These are phyloP conservation scores for Tolypocladium ovalisporum DNA, from an alignment of 2,329 filamentous ascomycete genomes.

Conservation along the genomic window DNA sequence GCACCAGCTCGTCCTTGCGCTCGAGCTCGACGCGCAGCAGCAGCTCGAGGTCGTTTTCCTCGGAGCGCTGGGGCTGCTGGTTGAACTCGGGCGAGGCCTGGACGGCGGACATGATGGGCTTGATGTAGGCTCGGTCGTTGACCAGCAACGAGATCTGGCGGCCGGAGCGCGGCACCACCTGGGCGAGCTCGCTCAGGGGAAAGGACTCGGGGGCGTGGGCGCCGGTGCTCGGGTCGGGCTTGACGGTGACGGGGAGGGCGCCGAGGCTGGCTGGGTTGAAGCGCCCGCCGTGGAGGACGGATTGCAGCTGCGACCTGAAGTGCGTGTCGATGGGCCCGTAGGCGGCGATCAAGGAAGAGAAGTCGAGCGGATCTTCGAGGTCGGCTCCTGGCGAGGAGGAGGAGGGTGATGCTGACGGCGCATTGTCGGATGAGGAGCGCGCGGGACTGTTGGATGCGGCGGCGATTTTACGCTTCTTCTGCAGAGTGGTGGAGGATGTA, in stretches of 20 bases:
- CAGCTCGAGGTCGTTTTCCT: slow-evolving; percentile 50
- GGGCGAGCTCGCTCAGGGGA: slow-evolving; percentile 43
- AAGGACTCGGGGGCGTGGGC: slow-evolving; percentile 17
- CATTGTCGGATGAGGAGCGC: slow-evolving; percentile 7
- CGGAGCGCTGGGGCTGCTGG: slow-evolving; percentile 47
- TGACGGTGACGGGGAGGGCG: slow-evolving; percentile 29
- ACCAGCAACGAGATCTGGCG: slow-evolving; percentile 30
- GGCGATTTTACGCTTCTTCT: slow-evolving; percentile 29
- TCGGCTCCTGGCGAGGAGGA: slow-evolving; percentile 16
- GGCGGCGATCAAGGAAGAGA: slow-evolving; percentile 35
- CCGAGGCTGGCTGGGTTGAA: slow-evolving; percentile 42
- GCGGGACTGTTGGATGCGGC: slow-evolving; percentile 17
- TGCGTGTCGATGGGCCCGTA: slow-evolving; percentile 28
- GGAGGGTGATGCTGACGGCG: slow-evolving; percentile 8
- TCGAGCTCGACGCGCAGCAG: slow-evolving; percentile 42
- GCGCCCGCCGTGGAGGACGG: slow-evolving; percentile 31
- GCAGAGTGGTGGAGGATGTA: slow-evolving; percentile 14
- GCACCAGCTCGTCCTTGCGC: slow-evolving; percentile 33
- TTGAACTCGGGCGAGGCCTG: slow-evolving; percentile 43
- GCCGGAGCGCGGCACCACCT: slow-evolving; percentile 36
- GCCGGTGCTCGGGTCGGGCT: slow-evolving; percentile 11
- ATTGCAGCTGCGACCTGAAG: slow-evolving; percentile 31
- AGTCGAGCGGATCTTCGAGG: slow-evolving; percentile 35
- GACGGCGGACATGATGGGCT: slow-evolving; percentile 44
- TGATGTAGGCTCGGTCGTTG: slow-evolving; percentile 32